Evolutionary conservation across 1,139 yeast species (phyloP).

Genomic region (Yamadazyma mexicana): DNA sequence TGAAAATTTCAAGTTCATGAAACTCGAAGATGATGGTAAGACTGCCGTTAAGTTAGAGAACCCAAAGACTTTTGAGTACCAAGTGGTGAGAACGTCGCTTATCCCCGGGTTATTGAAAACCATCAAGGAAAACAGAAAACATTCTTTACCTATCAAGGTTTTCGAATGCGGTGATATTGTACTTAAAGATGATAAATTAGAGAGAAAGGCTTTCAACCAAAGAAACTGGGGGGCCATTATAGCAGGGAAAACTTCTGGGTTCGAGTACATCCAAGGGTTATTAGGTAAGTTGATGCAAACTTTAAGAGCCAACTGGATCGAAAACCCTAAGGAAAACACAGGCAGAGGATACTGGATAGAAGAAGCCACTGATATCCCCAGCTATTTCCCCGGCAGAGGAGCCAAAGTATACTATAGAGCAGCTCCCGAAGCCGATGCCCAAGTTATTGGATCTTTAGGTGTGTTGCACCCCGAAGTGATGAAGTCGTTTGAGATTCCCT

Average conservation of each 20-base stretch:
- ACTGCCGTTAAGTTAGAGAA: slow-evolving; percentile 88
- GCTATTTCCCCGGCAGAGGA: slow-evolving; percentile 97
- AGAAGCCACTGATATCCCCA: slow-evolving; percentile 63
- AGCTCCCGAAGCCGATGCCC: slow-evolving; percentile 53
- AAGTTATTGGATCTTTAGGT: slow-evolving; percentile 81
- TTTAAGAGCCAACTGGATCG: slow-evolving; percentile 84
- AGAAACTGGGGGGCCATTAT: slow-evolving; percentile 93
- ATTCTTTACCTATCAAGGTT: slow-evolving; percentile 89
- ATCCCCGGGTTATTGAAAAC: slow-evolving; percentile 95
- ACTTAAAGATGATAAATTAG: slow-evolving; percentile 73
- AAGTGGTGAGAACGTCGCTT: slow-evolving; percentile 93
- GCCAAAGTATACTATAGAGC: slow-evolving; percentile 79
- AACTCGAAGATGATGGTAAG: slow-evolving; percentile 69
- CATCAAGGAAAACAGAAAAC: slow-evolving; percentile 93
- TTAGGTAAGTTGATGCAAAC: slow-evolving; percentile 96
- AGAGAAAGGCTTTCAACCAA: slow-evolving; percentile 89
- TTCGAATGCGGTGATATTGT: slow-evolving; percentile 96
- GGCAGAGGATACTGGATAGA: slow-evolving; percentile 86
- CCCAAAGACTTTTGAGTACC: slow-evolving; percentile 96
- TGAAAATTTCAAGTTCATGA: slow-evolving; percentile 88
- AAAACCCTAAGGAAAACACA: slow-evolving; percentile 48
- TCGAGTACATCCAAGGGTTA: slow-evolving; percentile 91
- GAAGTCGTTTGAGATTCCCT: slow-evolving; percentile 84
- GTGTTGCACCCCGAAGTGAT: slow-evolving; percentile 95
- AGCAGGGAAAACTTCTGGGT: slow-evolving; percentile 94